These are phyloP conservation scores for Neurospora sp. DNA, from an alignment of 495 filamentous ascomycete genomes.

Conservation along the genomic window DNA sequence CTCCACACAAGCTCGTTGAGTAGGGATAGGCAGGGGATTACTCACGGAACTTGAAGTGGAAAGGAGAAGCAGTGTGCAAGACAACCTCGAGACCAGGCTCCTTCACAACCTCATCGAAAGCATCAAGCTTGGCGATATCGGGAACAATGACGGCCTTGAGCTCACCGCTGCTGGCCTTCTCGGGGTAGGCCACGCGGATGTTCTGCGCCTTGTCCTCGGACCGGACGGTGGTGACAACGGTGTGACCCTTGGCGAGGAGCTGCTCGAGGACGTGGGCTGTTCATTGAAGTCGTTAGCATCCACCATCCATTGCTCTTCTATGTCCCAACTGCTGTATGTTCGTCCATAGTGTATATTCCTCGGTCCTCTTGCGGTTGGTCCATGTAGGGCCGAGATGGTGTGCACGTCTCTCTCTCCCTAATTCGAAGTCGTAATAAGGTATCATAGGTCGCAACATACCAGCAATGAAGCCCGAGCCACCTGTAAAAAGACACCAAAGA, in stretches of 20 bases:
- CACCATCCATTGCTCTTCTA: background rate
- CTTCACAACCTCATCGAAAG: conserved; percentile 72
- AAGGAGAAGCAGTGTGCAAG: conserved; percentile 81
- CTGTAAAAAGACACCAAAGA: conserved; percentile 5
- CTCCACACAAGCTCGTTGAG: background rate
- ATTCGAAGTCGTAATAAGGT: no score
- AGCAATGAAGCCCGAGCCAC: conserved; percentile 42
- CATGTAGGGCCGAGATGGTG: background rate
- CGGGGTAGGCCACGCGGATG: conserved; percentile 58
- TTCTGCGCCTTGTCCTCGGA: conserved; percentile 66
- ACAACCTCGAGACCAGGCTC: conserved; percentile 74
- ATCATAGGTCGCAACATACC: conserved; percentile 17
- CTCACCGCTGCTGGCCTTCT: conserved; percentile 43
- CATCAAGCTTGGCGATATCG: conserved; percentile 65
- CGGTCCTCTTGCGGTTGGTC: background rate
- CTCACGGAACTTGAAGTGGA: conserved; percentile 55
- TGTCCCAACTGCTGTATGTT: background rate
- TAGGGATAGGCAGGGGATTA: background rate
- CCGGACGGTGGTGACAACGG: conserved; percentile 77
- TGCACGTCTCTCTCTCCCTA: background rate
- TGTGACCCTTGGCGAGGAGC: conserved; percentile 57
- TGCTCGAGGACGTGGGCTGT: conserved; percentile 67
- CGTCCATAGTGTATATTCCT: background rate
- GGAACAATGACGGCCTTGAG: conserved; percentile 70
- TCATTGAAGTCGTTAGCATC: conserved; percentile 3